These are phyloP conservation scores for Hymenoscyphus scutula DNA, from an alignment of 2,329 filamentous ascomycete species.

Conservation along the genomic window DNA sequence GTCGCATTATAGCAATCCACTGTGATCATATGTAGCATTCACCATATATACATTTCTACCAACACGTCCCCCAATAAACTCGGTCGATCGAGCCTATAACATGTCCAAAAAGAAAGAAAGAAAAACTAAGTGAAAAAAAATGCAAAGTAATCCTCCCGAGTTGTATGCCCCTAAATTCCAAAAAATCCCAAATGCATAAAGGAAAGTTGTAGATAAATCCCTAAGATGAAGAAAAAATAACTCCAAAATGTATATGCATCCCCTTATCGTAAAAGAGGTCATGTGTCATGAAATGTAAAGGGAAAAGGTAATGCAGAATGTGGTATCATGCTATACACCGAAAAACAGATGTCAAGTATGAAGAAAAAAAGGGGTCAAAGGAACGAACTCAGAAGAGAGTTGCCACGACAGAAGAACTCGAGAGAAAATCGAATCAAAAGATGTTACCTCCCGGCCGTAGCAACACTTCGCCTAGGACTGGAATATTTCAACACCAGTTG, in stretches of 20 bases:
- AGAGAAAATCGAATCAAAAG: not conserved
- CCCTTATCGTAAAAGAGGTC: conserved; percentile 6
- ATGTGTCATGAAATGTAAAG: conserved; percentile 1
- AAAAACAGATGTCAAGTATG: not conserved
- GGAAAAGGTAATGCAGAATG: not conserved
- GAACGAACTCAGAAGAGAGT: not conserved
- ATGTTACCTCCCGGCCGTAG: conserved; percentile 25
- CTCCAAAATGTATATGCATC: conserved; percentile 1
- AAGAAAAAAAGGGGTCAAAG: not conserved
- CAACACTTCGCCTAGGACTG: conserved; percentile 26
- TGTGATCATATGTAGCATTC: conserved; percentile 1
- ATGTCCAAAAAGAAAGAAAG: not conserved
- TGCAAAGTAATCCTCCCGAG: not conserved
- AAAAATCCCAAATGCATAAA: conserved; percentile 1
- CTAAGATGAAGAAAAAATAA: not conserved
- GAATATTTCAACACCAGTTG: conserved; percentile 26
- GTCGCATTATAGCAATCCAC: not conserved
- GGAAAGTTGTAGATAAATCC: not conserved
- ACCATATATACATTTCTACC: not conserved
- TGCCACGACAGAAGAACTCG: not conserved
- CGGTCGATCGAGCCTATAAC: not conserved
- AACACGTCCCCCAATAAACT: not conserved
- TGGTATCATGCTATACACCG: conserved; percentile 12
- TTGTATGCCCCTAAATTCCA: not conserved
- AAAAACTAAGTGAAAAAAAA: not conserved